Conservation (phyloP, 305 asterid genomes). For the Solanum hybrid region DNA sequence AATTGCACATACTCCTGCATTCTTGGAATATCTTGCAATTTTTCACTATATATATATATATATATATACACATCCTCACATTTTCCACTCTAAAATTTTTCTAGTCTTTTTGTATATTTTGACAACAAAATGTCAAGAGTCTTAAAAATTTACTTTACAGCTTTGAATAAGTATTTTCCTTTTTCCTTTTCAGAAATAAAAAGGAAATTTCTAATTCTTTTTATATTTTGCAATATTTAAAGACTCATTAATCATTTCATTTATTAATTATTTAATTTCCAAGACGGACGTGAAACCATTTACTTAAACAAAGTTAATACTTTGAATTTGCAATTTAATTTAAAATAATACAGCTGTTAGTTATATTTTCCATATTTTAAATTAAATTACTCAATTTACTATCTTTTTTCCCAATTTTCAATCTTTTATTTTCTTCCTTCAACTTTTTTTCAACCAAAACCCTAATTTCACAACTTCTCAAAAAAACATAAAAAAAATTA, state of each 20-base stretch:
- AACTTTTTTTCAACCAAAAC: slow-evolving; percentile 35
- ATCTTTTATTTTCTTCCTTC: slow-evolving; percentile 18
- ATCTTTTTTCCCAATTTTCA: slow-evolving; percentile 6
- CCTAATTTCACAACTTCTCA: slow-evolving; percentile 44
- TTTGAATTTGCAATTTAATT: slow-evolving; percentile 38
- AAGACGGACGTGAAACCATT: slow-evolving; percentile 88
- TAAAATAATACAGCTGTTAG: slow-evolving; percentile 43
- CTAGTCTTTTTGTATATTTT: not conserved
- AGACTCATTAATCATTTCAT: slow-evolving; percentile 18
- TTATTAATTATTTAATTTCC: slow-evolving; percentile 37
- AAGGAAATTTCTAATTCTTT: slow-evolving; percentile 23
- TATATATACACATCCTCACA: too few relatives aligned
- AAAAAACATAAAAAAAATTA: not conserved
- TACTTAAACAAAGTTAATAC: slow-evolving; percentile 82
- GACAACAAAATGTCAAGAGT: slow-evolving; percentile 59
- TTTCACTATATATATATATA: not conserved
- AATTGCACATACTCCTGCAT: not conserved
- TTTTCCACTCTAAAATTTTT: not conserved
- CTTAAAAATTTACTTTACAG: slow-evolving; percentile 64
- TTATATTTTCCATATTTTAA: slow-evolving; percentile 13
- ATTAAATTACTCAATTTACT: slow-evolving; percentile 12
- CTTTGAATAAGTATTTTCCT: slow-evolving; percentile 10
- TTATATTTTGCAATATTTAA: slow-evolving; percentile 30
- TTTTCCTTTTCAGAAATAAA: slow-evolving; percentile 9
- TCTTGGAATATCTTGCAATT: slow-evolving; percentile 4